Conservation (phyloP, 2,329 filamentous ascomycete species). For the Fusarium sp. region DNA sequence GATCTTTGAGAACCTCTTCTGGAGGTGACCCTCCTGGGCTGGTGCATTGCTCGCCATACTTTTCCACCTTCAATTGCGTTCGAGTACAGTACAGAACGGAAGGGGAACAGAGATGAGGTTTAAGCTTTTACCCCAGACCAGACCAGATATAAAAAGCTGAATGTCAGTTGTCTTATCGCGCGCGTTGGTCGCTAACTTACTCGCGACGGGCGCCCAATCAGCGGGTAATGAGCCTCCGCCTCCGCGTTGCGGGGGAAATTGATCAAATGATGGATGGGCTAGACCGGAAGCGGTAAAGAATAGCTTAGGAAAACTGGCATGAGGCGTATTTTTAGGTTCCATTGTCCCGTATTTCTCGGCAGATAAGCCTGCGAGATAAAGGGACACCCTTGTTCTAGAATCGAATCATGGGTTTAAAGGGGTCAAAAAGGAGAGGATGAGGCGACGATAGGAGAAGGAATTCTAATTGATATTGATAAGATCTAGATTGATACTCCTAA, state of each 20-base stretch:
- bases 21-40: slow-evolving; percentile 28
- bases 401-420: not conserved
- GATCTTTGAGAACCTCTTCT: slow-evolving; percentile 38
- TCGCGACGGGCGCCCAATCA: slow-evolving; percentile 10
- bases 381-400: not conserved
- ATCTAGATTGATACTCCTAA: not conserved
- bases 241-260: slow-evolving; percentile 24
- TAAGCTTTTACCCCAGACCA: not conserved
- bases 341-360: not conserved
- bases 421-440: not conserved
- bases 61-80: not conserved
- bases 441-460: not conserved
- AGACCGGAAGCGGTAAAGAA: slow-evolving; percentile 13
- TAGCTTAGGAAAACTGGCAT: slow-evolving; percentile 21
- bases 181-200: not conserved
- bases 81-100: too few relatives aligned
- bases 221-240: not conserved
- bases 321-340: not conserved
- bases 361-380: not conserved
- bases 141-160: not conserved
- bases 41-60: slow-evolving; percentile 9
- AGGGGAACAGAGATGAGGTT: not conserved
- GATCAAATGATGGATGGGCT: not conserved
- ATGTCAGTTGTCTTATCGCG: not conserved
- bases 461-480: not conserved